A percentile compares a stretch with the other conserved stretches of the same genome.
These are phyloP conservation scores for Boletus coccyginus DNA, from an alignment of 768 basidiomycete species.

Conservation along the genomic window DNA sequence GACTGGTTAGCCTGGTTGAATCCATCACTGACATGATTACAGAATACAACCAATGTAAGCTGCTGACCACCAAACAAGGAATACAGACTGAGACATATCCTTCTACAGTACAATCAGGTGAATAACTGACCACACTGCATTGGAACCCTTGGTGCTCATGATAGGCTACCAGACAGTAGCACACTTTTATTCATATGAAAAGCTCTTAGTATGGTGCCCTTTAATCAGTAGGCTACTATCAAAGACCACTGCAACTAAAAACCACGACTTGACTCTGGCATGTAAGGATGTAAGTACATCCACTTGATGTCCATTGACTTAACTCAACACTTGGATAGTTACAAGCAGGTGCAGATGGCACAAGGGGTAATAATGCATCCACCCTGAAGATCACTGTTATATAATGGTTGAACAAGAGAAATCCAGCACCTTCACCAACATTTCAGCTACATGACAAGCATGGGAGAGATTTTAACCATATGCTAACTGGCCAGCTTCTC, in stretches of 20 bases:
- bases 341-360: slow-evolving; percentile 6
- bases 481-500: slow-evolving; percentile 5
- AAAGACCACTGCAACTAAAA: too few species aligned
- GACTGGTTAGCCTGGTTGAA: slow-evolving; percentile 1
- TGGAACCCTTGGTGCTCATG: too few species aligned
- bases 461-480: slow-evolving; percentile 3
- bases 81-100: too few species aligned
- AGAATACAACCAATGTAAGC: background rate
- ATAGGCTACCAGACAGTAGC: background rate
- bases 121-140: too few species aligned
- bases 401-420: background rate
- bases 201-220: background rate
- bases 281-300: too few species aligned
- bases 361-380: slow-evolving; percentile 4
- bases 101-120: too few species aligned
- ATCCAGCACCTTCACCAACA: background rate
- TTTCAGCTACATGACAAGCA: background rate
- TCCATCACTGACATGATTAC: background rate
- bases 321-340: background rate
- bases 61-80: background rate
- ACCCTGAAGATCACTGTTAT: background rate
- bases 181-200: background rate
- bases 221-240: background rate
- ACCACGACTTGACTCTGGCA: too few species aligned
- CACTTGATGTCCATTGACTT: too few species aligned